Conservation (phyloP, 1,139 yeast genomes). For the Candida labiduridarum region DNA sequence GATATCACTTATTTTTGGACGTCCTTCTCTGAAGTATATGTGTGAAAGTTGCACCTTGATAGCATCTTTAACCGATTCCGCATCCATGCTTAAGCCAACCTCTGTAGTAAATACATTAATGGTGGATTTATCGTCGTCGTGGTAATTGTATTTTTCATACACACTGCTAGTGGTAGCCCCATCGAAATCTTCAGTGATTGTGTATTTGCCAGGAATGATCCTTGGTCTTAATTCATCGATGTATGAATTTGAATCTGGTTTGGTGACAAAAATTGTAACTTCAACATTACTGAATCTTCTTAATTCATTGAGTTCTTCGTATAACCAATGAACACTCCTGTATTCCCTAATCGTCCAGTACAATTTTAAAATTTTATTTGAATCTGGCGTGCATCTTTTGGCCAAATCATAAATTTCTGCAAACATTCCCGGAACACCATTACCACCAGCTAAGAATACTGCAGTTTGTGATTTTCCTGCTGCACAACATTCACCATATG, state of each 20-base stretch:
- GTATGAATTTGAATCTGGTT: conserved; percentile 35
- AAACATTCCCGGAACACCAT: conserved; percentile 46
- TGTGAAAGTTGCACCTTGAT: conserved; percentile 22
- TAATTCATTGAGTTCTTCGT: conserved; percentile 41
- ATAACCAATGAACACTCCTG: conserved; percentile 47
- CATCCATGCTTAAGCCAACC: not conserved
- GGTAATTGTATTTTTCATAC: conserved; percentile 1
- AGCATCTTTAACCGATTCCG: conserved; percentile 9
- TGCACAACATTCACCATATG: conserved; percentile 37
- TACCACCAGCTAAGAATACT: conserved; percentile 43
- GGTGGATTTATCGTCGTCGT: conserved; percentile 3
- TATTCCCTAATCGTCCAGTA: conserved; percentile 51
- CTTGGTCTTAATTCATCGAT: conserved; percentile 4
- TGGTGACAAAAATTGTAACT: conserved; percentile 22
- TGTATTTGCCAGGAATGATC: conserved; percentile 2
- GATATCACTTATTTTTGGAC: conserved; percentile 29
- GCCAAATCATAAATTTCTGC: conserved; percentile 39
- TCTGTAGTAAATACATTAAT: not conserved
- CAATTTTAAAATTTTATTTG: conserved; percentile 16
- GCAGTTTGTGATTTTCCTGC: conserved; percentile 32
- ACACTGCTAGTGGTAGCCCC: conserved; percentile 5
- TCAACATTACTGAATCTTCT: conserved; percentile 24
- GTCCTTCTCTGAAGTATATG: conserved; percentile 28
- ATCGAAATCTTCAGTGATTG: conserved; percentile 4
- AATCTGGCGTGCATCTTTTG: conserved; percentile 7